Conservation (phyloP, 2,329 filamentous ascomycete species). For the Didymella segeticola region DNA sequence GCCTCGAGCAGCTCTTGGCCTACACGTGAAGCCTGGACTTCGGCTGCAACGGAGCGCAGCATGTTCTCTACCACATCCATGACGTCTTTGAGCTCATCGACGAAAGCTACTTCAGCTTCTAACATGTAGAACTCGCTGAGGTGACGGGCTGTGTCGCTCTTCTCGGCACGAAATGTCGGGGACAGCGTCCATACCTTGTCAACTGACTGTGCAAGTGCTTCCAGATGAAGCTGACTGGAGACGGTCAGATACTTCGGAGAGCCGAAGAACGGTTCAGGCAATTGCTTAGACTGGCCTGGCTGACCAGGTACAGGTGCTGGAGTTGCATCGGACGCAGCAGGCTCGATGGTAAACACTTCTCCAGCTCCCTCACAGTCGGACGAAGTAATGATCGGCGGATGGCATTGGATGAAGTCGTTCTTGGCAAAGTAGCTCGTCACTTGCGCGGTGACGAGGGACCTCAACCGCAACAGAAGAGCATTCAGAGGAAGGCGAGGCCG, state of each 20-base stretch:
- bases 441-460: conserved; percentile 78
- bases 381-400: conserved; percentile 93
- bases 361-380: conserved; percentile 97
- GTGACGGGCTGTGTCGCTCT: conserved; percentile 89
- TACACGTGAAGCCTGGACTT: conserved; percentile 58
- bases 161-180: conserved; percentile 85
- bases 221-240: conserved; percentile 91
- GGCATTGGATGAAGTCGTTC: conserved; percentile 78
- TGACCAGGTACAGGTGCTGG: conserved; percentile 23
- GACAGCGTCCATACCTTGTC: conserved; percentile 93
- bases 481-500: conserved; percentile 82
- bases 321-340: conserved; percentile 21
- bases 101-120: conserved; percentile 86
- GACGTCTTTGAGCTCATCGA: conserved; percentile 70
- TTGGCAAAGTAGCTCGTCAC: conserved; percentile 77
- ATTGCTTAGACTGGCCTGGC: conserved; percentile 32
- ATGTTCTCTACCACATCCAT: conserved; percentile 84
- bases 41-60: conserved; percentile 65
- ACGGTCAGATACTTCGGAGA: conserved; percentile 94
- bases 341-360: conserved; percentile 79
- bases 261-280: conserved; percentile 72
- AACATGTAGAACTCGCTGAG: conserved; percentile 99
- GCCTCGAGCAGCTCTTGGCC: conserved; percentile 63
- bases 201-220: conserved; percentile 86
- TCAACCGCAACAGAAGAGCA: conserved; percentile 78